Base-by-base conservation (phyloP, 192 early-diverging fungal species). In the Coemansia sp. region DNA sequence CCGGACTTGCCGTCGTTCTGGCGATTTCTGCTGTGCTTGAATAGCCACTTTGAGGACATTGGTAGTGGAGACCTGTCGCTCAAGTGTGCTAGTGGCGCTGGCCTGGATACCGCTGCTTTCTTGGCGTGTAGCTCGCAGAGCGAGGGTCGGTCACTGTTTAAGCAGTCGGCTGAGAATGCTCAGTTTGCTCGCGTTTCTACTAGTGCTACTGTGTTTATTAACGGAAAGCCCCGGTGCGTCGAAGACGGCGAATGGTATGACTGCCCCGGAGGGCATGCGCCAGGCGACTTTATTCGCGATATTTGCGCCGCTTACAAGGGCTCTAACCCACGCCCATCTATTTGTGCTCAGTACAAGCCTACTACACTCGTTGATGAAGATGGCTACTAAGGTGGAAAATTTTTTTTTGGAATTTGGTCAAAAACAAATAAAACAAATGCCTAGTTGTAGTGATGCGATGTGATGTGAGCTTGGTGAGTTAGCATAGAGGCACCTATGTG, bases 161-260 rank as follows among this genome's bases (percentile, higher is more conserved):
- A 72, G 28, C 78, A 70, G 43, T 83, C 79, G n/a, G 78, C 79
- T 5, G 71, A 83, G 40, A 67, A 84, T 34, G 77, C 86, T 9
- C 40, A 70, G 51, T 74, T 74, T 40, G 67, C 79, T 18, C 83
- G 88, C 9, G 78, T 85, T 36, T 59, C 46, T 5, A 84, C 60
- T 11, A 88, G 87, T 64, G 88, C 87, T 28, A 89, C 88, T 2
- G 78, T 91, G 28, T 85, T 73, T 65, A 82, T 91, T 26, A 65
- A 86, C 36, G 78, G 85, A 28, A 84, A 84, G 68, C 74, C 57
- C 35, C 70, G 86, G 13, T 91, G 89, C 69, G 84, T 89, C 2
- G 69, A 85, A 26, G 89, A 91, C 60, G 78, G 77, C n/a, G 86
- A 84, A 2, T 86, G 82, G 85, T 70, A 68, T 43, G 62, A 66